Conservation (phyloP, 148 eudicot genomes). For the Hydrangea macrophylla region DNA sequence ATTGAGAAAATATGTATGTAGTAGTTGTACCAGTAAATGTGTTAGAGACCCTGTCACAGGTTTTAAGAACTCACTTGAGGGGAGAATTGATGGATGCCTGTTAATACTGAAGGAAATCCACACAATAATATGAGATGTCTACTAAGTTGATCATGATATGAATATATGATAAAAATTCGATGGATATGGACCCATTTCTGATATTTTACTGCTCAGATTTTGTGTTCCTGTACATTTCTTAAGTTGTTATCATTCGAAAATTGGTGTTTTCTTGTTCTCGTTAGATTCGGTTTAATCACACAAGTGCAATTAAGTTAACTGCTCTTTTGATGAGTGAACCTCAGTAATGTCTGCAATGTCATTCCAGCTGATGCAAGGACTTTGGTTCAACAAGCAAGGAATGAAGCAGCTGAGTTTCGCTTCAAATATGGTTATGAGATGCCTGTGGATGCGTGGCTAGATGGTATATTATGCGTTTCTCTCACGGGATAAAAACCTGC, state of each 20-base stretch:
- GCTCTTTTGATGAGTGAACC: background rate
- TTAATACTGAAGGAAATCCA: background rate
- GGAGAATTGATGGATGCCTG: background rate
- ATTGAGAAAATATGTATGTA: no score
- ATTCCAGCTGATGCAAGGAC: constrained; percentile 85
- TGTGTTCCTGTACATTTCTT: background rate
- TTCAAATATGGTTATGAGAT: constrained; percentile 90
- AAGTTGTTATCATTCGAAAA: background rate
- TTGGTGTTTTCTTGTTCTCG: background rate
- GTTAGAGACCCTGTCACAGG: no score
- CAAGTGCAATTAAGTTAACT: background rate
- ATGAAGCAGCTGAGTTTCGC: constrained; percentile 98
- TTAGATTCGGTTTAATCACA: background rate
- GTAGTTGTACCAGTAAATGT: no score
- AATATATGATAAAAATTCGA: background rate
- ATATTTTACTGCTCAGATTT: background rate
- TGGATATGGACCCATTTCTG: background rate
- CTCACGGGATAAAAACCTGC: background rate
- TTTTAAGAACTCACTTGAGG: background rate
- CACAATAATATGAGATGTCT: background rate
- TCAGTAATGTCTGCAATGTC: background rate
- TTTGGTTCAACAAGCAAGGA: constrained; percentile 97
- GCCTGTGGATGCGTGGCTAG: constrained; percentile 85
- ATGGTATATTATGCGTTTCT: constrained; percentile 55
- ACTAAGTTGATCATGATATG: background rate